A percentile compares a stretch with the other conserved stretches of the same genome.
phyloP scores from a whole-genome alignment of 805 yeast genomes.

The Candida easanensis region DNA sequence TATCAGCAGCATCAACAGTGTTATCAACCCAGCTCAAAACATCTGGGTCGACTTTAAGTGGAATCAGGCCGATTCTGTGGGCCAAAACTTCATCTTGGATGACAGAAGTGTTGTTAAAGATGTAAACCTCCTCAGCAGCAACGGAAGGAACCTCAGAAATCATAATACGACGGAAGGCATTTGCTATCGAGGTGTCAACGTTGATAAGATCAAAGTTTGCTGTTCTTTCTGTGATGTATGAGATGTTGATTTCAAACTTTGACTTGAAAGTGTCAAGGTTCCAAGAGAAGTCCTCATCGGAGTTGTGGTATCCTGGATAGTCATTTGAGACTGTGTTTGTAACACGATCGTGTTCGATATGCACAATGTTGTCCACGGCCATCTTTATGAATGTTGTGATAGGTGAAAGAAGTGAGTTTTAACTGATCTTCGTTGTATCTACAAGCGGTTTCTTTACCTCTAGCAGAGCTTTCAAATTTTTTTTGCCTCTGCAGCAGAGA shows the following conservation, averaged over 20 bases:
- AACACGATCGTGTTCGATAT: conserved; percentile 87
- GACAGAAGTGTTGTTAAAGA: conserved; percentile 93
- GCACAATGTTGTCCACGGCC: conserved; percentile 55
- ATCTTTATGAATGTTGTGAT: conserved; percentile 2
- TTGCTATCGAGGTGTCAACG: conserved; percentile 89
- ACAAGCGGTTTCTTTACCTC: neutral
- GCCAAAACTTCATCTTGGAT: conserved; percentile 97
- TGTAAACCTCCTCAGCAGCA: conserved; percentile 88
- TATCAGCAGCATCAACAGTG: conserved; percentile 58
- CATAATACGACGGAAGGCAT: conserved; percentile 97
- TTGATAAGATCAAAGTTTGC: conserved; percentile 87
- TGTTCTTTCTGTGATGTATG: conserved; percentile 59
- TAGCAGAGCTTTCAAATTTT: neutral
- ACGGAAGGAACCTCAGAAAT: conserved; percentile 94
- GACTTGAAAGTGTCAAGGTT: conserved; percentile 75
- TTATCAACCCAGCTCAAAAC: conserved; percentile 77
- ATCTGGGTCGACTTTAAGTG: conserved; percentile 91
- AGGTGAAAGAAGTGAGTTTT: too few species aligned
- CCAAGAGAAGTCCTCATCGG: conserved; percentile 73
- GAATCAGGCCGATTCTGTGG: conserved; percentile 90
- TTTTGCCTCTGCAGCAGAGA: neutral
- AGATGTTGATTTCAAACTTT: conserved; percentile 61
- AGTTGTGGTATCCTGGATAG: conserved; percentile 79
- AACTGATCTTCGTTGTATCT: neutral
- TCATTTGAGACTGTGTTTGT: conserved; percentile 87